A percentile compares a stretch with the other conserved stretches of the same genome.
phyloP scores from a whole-genome alignment of 257 asterid genomes.

The Linaria vulgaris region DNA sequence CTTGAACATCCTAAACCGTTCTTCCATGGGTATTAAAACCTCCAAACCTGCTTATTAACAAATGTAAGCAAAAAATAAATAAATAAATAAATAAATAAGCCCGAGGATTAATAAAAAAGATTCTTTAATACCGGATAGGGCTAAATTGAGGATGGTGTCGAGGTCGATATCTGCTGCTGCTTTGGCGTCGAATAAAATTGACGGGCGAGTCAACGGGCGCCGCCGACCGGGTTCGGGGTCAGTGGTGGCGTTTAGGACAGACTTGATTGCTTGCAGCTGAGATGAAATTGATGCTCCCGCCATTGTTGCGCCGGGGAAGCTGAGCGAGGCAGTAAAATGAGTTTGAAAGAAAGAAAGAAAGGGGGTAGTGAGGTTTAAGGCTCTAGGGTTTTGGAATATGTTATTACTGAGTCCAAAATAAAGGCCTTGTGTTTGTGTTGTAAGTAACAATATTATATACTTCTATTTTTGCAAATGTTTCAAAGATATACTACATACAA shows the following conservation, averaged over 20 bases:
- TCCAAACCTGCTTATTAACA: conserved; percentile 61
- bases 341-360: no score
- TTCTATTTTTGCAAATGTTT: no score
- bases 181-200: conserved; percentile 68
- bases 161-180: conserved; percentile 79
- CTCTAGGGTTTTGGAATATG: no score
- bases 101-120: neutral
- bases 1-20: conserved; percentile 58
- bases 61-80: neutral
- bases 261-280: conserved; percentile 63
- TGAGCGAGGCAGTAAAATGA: no score
- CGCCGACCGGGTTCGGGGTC: conserved; percentile 65
- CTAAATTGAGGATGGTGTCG: conserved; percentile 51
- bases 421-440: no score
- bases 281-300: conserved; percentile 51
- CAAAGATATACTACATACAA: no score
- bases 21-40: conserved; percentile 51
- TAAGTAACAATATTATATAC: no score
- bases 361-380: no score
- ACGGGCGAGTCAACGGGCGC: conserved; percentile 75
- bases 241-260: conserved; percentile 39
- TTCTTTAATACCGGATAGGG: conserved; percentile 50
- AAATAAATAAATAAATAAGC: neutral
- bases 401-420: no score
- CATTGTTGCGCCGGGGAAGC: no score